A percentile compares a stretch with the other conserved stretches of the same genome.
phyloP scores from a whole-genome alignment of 2,329 filamentous ascomycete genomes.

The Hirsutella minnesotensis region DNA sequence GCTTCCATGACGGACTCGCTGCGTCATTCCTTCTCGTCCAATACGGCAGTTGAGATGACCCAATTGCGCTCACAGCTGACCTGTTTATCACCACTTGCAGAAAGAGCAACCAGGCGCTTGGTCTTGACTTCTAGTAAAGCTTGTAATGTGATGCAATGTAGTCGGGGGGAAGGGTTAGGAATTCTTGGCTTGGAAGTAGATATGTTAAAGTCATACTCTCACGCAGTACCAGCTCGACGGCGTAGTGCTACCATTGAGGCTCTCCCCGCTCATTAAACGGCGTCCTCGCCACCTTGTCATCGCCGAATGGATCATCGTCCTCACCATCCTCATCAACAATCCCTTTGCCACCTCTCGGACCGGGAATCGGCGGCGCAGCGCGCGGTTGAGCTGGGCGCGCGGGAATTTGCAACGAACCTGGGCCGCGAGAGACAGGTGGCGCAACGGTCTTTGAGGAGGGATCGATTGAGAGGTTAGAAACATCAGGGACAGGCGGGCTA shows the following conservation, averaged over 20 bases:
- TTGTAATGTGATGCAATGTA: too few species aligned
- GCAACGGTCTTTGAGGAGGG: slow-evolving; percentile 24
- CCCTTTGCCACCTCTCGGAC: slow-evolving; percentile 1
- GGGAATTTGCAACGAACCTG: neutral
- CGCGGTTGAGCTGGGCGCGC: neutral
- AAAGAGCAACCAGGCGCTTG: too few species aligned
- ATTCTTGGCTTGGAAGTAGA: too few species aligned
- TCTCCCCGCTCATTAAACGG: slow-evolving; percentile 17
- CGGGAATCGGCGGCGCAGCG: slow-evolving; percentile 3
- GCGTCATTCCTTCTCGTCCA: too few species aligned
- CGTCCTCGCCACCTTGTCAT: slow-evolving; percentile 56
- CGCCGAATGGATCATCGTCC: slow-evolving; percentile 68
- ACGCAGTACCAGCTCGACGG: too few species aligned
- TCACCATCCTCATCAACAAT: slow-evolving; percentile 32
- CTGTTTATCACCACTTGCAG: too few species aligned
- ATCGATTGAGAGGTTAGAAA: slow-evolving; percentile 32
- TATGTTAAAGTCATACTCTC: too few species aligned
- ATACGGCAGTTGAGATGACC: too few species aligned
- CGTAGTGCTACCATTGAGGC: slow-evolving; percentile 19
- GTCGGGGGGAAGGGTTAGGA: too few species aligned
- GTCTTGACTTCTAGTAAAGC: too few species aligned
- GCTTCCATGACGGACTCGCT: too few species aligned
- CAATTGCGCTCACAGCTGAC: too few species aligned
- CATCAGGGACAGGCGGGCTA: slow-evolving; percentile 25
- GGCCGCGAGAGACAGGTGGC: slow-evolving; percentile 23